A percentile compares a stretch with the other conserved stretches of the same genome.
Evolutionary conservation across 208 protist genomes (phyloP).

Genomic region (Entamoeba nuttalli): DNA sequence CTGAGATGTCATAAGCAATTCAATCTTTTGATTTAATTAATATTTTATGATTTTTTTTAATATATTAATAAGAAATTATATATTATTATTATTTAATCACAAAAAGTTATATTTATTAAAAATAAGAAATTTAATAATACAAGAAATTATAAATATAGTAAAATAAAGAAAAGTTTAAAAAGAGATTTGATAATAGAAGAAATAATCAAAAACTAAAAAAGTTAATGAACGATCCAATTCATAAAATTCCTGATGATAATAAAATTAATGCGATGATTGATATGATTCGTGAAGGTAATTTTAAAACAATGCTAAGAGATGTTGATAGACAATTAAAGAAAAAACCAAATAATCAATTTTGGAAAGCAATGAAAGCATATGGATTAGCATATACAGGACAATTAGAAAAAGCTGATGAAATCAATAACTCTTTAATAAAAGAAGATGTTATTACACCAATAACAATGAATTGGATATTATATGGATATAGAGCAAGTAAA

Average conservation of each 20-base stretch:
- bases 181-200: too few relatives aligned
- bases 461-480: background rate
- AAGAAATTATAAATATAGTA: too few relatives aligned
- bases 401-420: background rate
- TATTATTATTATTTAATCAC: too few relatives aligned
- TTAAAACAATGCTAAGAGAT: background rate
- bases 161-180: too few relatives aligned
- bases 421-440: background rate
- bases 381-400: background rate
- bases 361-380: background rate
- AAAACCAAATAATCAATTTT: background rate
- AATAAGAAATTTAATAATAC: too few relatives aligned
- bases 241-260: background rate
- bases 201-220: too few relatives aligned
- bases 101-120: too few relatives aligned
- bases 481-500: background rate
- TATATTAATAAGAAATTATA: too few relatives aligned
- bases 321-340: background rate
- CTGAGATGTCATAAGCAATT: too few relatives aligned
- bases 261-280: background rate
- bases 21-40: too few relatives aligned
- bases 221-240: background rate
- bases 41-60: too few relatives aligned
- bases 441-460: background rate
- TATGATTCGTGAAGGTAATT: background rate